phyloP scores from a whole-genome alignment of 1,139 yeast species.

The Suhomyces terraborum region DNA sequence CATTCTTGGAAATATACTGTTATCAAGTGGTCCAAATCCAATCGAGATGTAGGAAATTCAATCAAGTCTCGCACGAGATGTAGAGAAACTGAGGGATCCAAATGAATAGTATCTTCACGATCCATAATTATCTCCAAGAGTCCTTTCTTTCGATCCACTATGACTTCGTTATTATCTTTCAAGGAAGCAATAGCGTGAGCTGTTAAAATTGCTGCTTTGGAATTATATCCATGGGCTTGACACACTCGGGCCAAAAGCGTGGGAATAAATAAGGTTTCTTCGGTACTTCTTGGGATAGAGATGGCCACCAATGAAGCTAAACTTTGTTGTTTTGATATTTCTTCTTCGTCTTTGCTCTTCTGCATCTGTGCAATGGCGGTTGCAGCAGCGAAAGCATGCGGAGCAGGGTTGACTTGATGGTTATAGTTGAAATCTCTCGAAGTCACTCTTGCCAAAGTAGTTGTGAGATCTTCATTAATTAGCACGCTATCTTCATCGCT shows the following conservation, averaged over 20 bases:
- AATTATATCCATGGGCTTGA: conserved; percentile 67
- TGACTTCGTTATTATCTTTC: conserved; percentile 45
- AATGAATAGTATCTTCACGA: conserved; percentile 29
- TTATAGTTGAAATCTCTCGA: conserved; percentile 18
- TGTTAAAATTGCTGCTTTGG: conserved; percentile 65
- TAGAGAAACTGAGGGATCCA: conserved; percentile 39
- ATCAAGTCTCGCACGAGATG: conserved; percentile 46
- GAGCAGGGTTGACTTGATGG: conserved; percentile 66
- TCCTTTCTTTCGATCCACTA: conserved; percentile 17
- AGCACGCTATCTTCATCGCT: conserved; percentile 50
- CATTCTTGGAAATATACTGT: conserved; percentile 75
- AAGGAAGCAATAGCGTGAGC: conserved; percentile 70
- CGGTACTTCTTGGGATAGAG: conserved; percentile 75
- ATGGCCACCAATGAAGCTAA: conserved; percentile 70
- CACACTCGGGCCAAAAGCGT: conserved; percentile 68
- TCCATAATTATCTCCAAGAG: conserved; percentile 33
- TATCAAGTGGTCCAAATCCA: conserved; percentile 58
- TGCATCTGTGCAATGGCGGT: conserved; percentile 63
- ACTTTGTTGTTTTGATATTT: conserved; percentile 48
- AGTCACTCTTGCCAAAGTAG: background rate
- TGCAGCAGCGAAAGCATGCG: conserved; percentile 76
- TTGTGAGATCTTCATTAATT: conserved; percentile 31
- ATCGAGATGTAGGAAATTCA: conserved; percentile 52
- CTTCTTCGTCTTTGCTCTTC: conserved; percentile 30
- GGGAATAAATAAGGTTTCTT: conserved; percentile 73